Evolutionary conservation across 163 green algal species (phyloP), one percentile per base, ranked within the genome.

Genomic region (Scenedesmus sp.): DNA sequence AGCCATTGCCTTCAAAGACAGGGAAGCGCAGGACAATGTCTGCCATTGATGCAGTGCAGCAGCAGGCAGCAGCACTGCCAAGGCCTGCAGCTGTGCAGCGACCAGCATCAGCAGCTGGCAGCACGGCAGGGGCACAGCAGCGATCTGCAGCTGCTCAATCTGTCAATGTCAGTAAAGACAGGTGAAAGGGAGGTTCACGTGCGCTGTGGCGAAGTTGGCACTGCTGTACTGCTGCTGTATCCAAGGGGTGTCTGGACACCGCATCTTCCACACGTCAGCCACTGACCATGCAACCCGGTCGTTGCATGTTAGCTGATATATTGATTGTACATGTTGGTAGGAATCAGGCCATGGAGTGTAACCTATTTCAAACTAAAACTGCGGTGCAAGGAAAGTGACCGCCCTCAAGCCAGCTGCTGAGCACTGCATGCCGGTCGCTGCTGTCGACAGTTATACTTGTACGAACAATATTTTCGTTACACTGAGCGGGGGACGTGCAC

Each of bases 51-150:
- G 26, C 79, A 68, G 0, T 42, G 79, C 79, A 59, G 79, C 26
- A 59, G 79, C 79, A 61, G 73, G 30, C 79, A 61, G 44, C 78
- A 84, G 40, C 79, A 40, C 42, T 30, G 18, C 30, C 44, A 86
- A 72, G 24, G 81, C 33, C 46, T 70, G 49, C 30, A 73, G 81
- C 46, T 73, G 46, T 59, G 37, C 30, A 40, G 46, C 49, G 40
- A 20, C 30, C 81, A 72, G 22, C 24, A 42, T 85, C 79, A 61
- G 79, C 79, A 85, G 79, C 79, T 85, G 79, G 79, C 42, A 85
- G 79, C 79, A 85, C 30, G 30, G 65, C 65, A 40, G 65, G 30
- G 30, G 30, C 65, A 40, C 65, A 76, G 30, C 65, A 76, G 65
- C 65, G 65, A 3, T 18, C 65, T 76, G 65, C 65, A 76, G 65